Percentiles rank a stretch among this genome's conserved stretches.
These are phyloP conservation scores for Ceraceosorus bombacis DNA, from an alignment of 1,284 basidiomycete genomes.

Conservation along the genomic window DNA sequence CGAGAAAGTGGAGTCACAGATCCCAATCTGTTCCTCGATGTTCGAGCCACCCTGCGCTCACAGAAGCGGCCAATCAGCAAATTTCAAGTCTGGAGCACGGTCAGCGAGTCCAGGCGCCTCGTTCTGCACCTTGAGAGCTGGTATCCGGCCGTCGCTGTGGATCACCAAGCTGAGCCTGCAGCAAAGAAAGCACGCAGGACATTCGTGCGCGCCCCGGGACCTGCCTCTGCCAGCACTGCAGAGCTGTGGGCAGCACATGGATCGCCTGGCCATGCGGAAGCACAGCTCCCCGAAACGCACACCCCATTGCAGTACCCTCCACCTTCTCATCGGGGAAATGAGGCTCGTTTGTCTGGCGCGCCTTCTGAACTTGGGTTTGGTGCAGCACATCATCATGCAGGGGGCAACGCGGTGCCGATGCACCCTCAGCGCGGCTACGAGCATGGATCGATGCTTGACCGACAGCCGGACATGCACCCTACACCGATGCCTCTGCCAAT, in stretches of 20 bases:
- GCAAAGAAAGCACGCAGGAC: constrained; percentile 3
- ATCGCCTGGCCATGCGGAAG: not conserved
- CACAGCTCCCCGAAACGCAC: not conserved
- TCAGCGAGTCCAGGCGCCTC: constrained; percentile 30
- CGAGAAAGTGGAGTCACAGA: constrained; percentile 30
- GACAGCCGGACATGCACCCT: not conserved
- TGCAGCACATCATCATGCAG: no score
- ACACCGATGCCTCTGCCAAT: not conserved
- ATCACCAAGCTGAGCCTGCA: constrained; percentile 18
- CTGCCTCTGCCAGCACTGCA: not conserved
- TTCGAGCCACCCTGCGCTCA: constrained; percentile 41
- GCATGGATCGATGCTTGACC: no score
- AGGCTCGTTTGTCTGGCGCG: not conserved
- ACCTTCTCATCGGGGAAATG: not conserved
- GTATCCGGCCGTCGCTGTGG: constrained; percentile 35
- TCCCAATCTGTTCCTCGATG: constrained; percentile 39
- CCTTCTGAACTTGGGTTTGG: not conserved
- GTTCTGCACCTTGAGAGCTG: constrained; percentile 41
- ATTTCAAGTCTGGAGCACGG: constrained; percentile 28
- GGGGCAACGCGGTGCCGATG: no score
- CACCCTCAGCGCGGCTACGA: no score
- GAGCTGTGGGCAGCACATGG: no score
- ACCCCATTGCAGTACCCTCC: not conserved
- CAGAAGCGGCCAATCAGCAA: constrained; percentile 37
- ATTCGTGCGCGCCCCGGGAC: not conserved